phyloP scores from a whole-genome alignment of 1,139 yeast species.

The Sugiyamaella xylanicola region DNA sequence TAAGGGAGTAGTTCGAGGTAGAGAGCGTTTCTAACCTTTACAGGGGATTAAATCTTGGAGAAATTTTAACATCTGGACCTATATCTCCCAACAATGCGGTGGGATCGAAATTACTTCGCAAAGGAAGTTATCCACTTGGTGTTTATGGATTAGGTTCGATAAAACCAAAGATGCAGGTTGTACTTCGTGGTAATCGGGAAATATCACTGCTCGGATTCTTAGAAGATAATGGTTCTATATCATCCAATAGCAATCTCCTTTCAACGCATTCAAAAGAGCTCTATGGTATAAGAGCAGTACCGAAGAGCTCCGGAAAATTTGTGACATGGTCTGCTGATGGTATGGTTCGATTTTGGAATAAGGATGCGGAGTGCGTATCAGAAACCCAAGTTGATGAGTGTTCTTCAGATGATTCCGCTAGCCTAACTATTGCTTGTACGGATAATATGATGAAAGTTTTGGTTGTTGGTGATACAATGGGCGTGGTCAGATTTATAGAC shows the following conservation, averaged over 20 bases:
- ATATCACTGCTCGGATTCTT: slow-evolving; percentile 9
- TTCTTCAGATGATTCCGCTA: slow-evolving; percentile 10
- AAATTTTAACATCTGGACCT: slow-evolving; percentile 20
- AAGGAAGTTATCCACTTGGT: slow-evolving; percentile 3
- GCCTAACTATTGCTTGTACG: slow-evolving; percentile 25
- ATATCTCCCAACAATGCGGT: slow-evolving; percentile 4
- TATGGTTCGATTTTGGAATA: slow-evolving; percentile 30
- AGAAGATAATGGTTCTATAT: background rate
- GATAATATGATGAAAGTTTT: slow-evolving; percentile 16
- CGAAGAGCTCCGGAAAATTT: slow-evolving; percentile 23
- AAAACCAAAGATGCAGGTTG: background rate
- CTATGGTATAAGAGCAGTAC: slow-evolving; percentile 27
- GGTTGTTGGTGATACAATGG: slow-evolving; percentile 32
- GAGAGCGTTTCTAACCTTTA: background rate
- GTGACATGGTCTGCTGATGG: slow-evolving; percentile 39
- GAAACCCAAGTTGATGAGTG: slow-evolving; percentile 12
- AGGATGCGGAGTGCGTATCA: slow-evolving; percentile 26
- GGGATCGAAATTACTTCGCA: background rate
- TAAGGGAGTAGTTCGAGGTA: background rate
- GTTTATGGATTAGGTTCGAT: slow-evolving; percentile 6
- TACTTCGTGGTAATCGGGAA: slow-evolving; percentile 20
- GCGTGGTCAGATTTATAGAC: slow-evolving; percentile 25
- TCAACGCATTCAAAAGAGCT: slow-evolving; percentile 26
- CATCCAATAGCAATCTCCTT: background rate
- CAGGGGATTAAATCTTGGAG: slow-evolving; percentile 20